A percentile compares a stretch with the other conserved stretches of the same genome.
phyloP scores from a whole-genome alignment of 1,284 basidiomycete genomes.

The Anthracocystis walkeri region DNA sequence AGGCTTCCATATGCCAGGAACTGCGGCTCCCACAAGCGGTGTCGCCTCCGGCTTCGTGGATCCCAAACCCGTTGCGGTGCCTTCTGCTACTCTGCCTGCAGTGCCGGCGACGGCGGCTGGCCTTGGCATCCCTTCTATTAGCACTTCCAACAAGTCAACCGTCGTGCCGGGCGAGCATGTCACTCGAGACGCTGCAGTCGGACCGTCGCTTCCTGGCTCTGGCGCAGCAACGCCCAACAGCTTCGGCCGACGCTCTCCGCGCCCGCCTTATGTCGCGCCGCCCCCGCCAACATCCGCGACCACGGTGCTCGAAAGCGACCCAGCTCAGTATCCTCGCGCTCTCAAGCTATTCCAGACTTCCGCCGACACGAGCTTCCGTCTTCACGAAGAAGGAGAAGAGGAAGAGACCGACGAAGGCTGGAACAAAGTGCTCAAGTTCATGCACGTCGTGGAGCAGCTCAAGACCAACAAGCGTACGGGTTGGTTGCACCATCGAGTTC shows the following conservation, averaged over 20 bases:
- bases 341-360: constrained; percentile 45
- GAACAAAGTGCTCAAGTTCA: constrained; percentile 58
- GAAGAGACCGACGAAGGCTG: constrained; percentile 50
- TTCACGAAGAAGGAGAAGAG: constrained; percentile 49
- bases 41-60: constrained; percentile 6
- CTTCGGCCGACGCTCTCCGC: constrained; percentile 55
- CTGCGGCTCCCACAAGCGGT: neutral
- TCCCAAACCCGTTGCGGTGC: constrained; percentile 8
- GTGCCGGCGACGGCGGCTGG: constrained; percentile 13
- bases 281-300: constrained; percentile 57
- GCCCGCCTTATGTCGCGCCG: constrained; percentile 59
- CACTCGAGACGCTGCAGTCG: constrained; percentile 28
- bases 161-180: constrained; percentile 11
- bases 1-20: constrained; percentile 47
- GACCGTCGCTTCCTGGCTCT: constrained; percentile 29
- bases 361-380: constrained; percentile 35
- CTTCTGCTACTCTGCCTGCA: neutral
- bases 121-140: constrained; percentile 23
- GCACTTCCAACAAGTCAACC: constrained; percentile 22
- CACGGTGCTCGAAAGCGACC: constrained; percentile 49
- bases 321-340: constrained; percentile 43
- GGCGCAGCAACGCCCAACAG: constrained; percentile 44
- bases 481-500: constrained; percentile 66
- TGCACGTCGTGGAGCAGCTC: constrained; percentile 64
- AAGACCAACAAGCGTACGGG: constrained; percentile 67